Base-by-base conservation (phyloP, 2,329 filamentous ascomycete species). In the Neonectria punicea region DNA sequence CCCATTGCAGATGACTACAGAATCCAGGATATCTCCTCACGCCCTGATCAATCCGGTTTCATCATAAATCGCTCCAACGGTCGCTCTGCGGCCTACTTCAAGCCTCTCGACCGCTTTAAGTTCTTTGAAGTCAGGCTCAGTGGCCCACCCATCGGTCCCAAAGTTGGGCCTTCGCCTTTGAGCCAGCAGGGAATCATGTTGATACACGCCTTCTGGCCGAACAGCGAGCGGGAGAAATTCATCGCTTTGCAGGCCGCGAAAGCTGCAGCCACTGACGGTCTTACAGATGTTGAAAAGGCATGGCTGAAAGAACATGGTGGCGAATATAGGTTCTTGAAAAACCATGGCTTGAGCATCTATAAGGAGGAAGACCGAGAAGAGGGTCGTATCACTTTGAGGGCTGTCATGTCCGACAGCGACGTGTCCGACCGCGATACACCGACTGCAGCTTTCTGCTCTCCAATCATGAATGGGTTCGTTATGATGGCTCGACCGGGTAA, bases 311-410 rank as follows among this genome's bases (percentile, higher is more conserved):
- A 36, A 2, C 8, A 36, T 14, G 50, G 14, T 6, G 14, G 32
- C 18, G 61, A 63, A 14, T 28, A 22, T 32, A 59, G 28, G 5
- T 56, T 64, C 30, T 36, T 60, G 5, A 9, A 20, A 6, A 36
- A n/a, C 7, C 25, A 64, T 25, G 44, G 50, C 1, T 16, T 16
- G 8, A 36, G 18, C 20, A 50, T 60, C 20, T n/a, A 51, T 16
- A 28, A 54, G n/a, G 56, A 60, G 30, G 8, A 30, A 30, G 30
- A 30, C 3, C 30, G 30, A 30, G 30, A 30, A 30, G 30, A 30
- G 30, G 30, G 30, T 30, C 30, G 30, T 30, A 3, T 9, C 30
- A 3, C 10, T 30, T 9, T 30, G 30, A 9, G 30, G 10, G 30
- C 30, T 9, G 10, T 10, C 4, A 30, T 30, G 30, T 30, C 30